Evolutionary conservation across 768 basidiomycete genomes (phyloP).

Genomic region (Neoboletus magnificus): DNA sequence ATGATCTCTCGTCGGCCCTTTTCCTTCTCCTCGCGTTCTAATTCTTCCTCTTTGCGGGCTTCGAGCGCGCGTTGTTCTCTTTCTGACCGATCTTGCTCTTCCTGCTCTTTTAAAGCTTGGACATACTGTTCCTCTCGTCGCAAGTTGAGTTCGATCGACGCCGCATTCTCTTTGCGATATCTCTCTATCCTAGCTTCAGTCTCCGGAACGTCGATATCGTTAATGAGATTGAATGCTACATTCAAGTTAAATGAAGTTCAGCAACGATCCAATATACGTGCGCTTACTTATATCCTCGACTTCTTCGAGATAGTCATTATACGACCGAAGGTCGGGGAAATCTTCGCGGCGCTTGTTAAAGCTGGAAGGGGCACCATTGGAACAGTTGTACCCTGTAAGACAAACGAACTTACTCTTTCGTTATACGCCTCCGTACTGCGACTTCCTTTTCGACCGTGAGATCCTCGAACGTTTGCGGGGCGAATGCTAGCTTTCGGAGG

Average conservation of each 20-base stretch:
- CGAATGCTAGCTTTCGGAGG: constrained; percentile 90
- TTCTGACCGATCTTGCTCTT: constrained; percentile 73
- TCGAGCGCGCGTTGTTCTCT: constrained; percentile 67
- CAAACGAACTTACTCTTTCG: constrained; percentile 66
- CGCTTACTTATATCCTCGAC: constrained; percentile 85
- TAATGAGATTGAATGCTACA: constrained; percentile 91
- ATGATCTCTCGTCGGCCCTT: constrained; percentile 72
- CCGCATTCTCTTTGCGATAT: constrained; percentile 79
- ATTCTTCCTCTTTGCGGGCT: constrained; percentile 63
- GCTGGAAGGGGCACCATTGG: constrained; percentile 38
- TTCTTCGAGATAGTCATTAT: constrained; percentile 95
- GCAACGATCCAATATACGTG: not conserved
- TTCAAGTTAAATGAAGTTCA: not conserved
- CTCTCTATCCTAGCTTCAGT: constrained; percentile 82
- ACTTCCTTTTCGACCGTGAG: constrained; percentile 93
- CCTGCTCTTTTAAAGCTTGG: constrained; percentile 69
- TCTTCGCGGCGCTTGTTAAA: constrained; percentile 95
- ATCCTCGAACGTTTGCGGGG: constrained; percentile 92
- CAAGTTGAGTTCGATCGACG: constrained; percentile 77
- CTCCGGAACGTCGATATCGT: constrained; percentile 73
- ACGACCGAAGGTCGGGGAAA: constrained; percentile 72
- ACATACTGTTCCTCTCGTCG: constrained; percentile 78
- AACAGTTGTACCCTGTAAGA: not conserved
- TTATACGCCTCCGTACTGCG: constrained; percentile 78
- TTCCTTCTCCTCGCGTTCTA: constrained; percentile 74